Percentiles rank a stretch among this genome's conserved stretches.
phyloP scores from a whole-genome alignment of 345 rosid species.

The Camelina hispida region DNA sequence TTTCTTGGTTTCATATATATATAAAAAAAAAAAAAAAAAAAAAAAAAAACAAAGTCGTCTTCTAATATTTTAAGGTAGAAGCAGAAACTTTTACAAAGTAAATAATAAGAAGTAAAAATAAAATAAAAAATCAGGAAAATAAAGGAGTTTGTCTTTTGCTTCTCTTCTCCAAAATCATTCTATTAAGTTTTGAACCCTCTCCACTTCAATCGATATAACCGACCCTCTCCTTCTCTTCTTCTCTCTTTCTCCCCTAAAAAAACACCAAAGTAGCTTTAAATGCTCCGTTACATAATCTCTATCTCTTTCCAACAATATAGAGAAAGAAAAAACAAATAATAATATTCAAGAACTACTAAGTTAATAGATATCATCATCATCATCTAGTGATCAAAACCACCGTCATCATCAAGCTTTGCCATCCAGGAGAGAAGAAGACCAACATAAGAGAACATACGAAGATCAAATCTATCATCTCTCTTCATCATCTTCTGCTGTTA shows the following conservation, averaged over 20 bases:
- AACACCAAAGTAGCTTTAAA: conserved; percentile 42
- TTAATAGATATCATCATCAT: conserved; percentile 6
- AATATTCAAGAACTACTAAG: conserved; percentile 26
- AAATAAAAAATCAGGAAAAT: not conserved
- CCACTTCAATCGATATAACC: conserved; percentile 44
- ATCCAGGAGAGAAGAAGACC: conserved; percentile 27
- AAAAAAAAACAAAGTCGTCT: conserved; percentile 39
- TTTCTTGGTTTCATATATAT: conserved; percentile 35
- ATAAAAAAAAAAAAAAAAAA: not conserved
- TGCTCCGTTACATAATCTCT: conserved; percentile 49
- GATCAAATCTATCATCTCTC: conserved; percentile 41
- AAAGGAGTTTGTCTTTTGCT: conserved; percentile 52
- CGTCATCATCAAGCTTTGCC: conserved; percentile 43
- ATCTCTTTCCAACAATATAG: conserved; percentile 47
- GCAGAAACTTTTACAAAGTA: conserved; percentile 22
- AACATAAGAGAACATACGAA: conserved; percentile 30
- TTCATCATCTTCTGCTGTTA: conserved; percentile 35
- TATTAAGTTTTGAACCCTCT: conserved; percentile 28
- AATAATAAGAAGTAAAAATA: not conserved
- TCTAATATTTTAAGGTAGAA: conserved; percentile 40
- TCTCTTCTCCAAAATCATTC: conserved; percentile 36
- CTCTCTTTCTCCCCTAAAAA: conserved; percentile 26
- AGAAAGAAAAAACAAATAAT: conserved; percentile 36
- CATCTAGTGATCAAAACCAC: conserved; percentile 47
- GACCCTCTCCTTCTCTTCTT: conserved; percentile 41